Conservation (phyloP, 2,329 filamentous ascomycete species). For the Phaeosphaeria sp. region DNA sequence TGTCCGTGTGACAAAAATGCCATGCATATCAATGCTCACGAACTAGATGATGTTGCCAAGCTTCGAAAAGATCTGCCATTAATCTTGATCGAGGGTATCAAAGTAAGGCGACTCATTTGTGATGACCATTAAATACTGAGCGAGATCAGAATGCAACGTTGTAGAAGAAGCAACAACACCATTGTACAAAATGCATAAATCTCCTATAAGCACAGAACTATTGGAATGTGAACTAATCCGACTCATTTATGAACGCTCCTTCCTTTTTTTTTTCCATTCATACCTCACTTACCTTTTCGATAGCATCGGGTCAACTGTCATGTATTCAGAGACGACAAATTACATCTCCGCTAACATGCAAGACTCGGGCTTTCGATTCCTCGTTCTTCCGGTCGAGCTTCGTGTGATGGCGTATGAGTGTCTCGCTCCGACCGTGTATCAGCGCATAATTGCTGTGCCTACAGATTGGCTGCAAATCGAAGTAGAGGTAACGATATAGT, state of each 20-base stretch:
- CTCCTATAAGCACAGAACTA: background rate
- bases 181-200: background rate
- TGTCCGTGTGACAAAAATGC: too few relatives aligned
- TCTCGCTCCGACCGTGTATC: background rate
- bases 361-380: background rate
- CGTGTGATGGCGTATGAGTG: conserved; percentile 8
- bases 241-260: background rate
- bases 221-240: background rate
- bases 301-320: background rate
- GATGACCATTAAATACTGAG: background rate
- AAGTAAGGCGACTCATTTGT: background rate
- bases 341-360: background rate
- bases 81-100: background rate
- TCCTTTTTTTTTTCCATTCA: background rate
- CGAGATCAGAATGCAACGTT: background rate
- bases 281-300: background rate
- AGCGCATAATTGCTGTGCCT: background rate
- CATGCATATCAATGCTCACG: too few relatives aligned
- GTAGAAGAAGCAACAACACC: background rate
- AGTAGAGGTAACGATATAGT: background rate
- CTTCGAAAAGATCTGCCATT: background rate
- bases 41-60: too few relatives aligned
- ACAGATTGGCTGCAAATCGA: background rate
- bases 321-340: background rate
- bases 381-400: conserved; percentile 4